Evolutionary conservation across 2,329 filamentous ascomycete species (phyloP).

Genomic region (Colletotrichum euphorbiae): DNA sequence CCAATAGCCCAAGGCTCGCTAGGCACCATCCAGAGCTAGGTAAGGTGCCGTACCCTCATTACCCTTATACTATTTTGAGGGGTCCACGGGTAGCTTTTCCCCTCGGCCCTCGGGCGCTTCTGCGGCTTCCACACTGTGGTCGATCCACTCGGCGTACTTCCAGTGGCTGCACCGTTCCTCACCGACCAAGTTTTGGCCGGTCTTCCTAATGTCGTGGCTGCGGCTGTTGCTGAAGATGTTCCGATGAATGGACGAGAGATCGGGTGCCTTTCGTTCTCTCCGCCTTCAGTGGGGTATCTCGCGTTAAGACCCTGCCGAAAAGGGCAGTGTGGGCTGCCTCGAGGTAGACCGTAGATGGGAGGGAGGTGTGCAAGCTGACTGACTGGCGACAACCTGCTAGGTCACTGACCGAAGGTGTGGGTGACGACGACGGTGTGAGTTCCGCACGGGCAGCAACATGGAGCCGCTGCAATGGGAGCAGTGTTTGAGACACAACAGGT

Average conservation of each 20-base stretch:
- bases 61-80: no score
- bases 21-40: conserved; percentile 20
- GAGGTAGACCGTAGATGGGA: conserved; percentile 8
- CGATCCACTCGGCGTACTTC: conserved; percentile 34
- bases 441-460: conserved; percentile 25
- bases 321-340: not conserved
- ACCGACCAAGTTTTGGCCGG: conserved; percentile 5
- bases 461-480: not conserved
- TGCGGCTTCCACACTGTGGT: conserved; percentile 5
- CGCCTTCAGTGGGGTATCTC: conserved; percentile 11
- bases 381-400: conserved; percentile 9
- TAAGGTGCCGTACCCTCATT: not conserved
- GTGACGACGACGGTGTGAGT: conserved; percentile 14
- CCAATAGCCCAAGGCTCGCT: not conserved
- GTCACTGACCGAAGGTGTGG: conserved; percentile 25
- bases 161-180: conserved; percentile 17
- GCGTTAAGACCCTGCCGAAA: conserved; percentile 13
- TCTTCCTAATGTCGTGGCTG: not conserved
- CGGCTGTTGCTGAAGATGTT: conserved; percentile 6
- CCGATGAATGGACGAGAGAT: conserved; percentile 5
- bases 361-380: conserved; percentile 10
- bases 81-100: not conserved
- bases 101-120: not conserved
- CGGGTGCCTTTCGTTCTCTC: not conserved
- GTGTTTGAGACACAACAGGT: not conserved